Percentiles rank a stretch among this genome's conserved stretches.
phyloP scores from a whole-genome alignment of 2,329 filamentous ascomycete species.

The Lanzia echinophila region DNA sequence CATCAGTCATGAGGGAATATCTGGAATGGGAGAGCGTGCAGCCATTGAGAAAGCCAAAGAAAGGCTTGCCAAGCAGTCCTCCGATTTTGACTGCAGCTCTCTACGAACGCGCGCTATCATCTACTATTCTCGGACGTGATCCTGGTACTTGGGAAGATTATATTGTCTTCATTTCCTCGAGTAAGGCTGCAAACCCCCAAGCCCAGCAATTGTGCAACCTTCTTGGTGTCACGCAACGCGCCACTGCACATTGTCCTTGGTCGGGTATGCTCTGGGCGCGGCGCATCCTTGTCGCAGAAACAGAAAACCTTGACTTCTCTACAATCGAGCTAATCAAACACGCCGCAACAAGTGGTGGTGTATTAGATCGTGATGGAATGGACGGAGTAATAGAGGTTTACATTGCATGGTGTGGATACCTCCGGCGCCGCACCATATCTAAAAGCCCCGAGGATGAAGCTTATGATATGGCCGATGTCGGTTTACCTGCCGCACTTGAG shows the following conservation, averaged over 20 bases:
- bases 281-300: constrained; percentile 78
- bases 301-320: constrained; percentile 66
- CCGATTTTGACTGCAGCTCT: constrained; percentile 55
- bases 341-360: constrained; percentile 76
- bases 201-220: constrained; percentile 41
- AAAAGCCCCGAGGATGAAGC: constrained; percentile 72
- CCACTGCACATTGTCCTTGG: constrained; percentile 88
- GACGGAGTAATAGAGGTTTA: constrained; percentile 86
- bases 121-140: constrained; percentile 59
- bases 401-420: constrained; percentile 87
- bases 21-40: constrained; percentile 75
- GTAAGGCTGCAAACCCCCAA: constrained; percentile 26
- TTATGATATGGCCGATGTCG: constrained; percentile 82
- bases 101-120: constrained; percentile 69
- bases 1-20: constrained; percentile 56
- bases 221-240: constrained; percentile 69
- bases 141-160: constrained; percentile 79
- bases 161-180: constrained; percentile 25
- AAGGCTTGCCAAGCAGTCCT: constrained; percentile 38
- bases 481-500: constrained; percentile 77
- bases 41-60: constrained; percentile 46
- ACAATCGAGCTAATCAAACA: constrained; percentile 89
- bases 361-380: constrained; percentile 80
- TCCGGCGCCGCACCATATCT: constrained; percentile 78
- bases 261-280: constrained; percentile 87